A percentile compares a stretch with the other conserved stretches of the same genome.
Conservation (phyloP, 805 yeast species). For the Candida jianshihensis region DNA sequence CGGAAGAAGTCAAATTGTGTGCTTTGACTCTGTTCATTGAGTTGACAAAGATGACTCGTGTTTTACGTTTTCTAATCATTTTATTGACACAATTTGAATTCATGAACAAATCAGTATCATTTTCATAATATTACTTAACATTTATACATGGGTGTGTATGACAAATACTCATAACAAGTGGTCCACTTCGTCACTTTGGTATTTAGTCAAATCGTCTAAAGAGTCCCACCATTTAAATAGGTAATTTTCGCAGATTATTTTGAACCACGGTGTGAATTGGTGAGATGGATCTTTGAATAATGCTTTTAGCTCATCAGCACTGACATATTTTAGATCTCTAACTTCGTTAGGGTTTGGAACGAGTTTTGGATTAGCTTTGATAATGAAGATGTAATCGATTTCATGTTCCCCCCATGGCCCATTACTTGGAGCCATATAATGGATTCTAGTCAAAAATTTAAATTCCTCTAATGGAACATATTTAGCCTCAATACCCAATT, state of each 20-base stretch:
- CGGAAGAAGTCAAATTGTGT: neutral
- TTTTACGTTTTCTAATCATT: too few relatives aligned
- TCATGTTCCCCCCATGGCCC: conserved; percentile 97
- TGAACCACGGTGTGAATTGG: conserved; percentile 96
- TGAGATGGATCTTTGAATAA: conserved; percentile 70
- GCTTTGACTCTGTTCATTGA: neutral
- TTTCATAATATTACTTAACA: too few relatives aligned
- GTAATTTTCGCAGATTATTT: conserved; percentile 85
- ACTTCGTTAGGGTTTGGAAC: conserved; percentile 78
- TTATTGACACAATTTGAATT: too few relatives aligned
- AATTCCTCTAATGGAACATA: conserved; percentile 61
- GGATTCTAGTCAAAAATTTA: conserved; percentile 86
- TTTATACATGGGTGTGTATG: too few relatives aligned
- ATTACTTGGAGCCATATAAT: conserved; percentile 80
- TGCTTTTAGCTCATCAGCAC: conserved; percentile 52
- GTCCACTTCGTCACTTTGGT: conserved; percentile 31
- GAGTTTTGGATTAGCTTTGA: conserved; percentile 46
- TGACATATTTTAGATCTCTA: conserved; percentile 70
- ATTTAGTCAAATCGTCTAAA: conserved; percentile 49
- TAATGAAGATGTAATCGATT: conserved; percentile 87
- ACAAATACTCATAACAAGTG: conserved; percentile 13
- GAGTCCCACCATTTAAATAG: conserved; percentile 92
- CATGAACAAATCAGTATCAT: too few relatives aligned
- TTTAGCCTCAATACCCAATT: conserved; percentile 68
- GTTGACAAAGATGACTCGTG: too few relatives aligned